These are phyloP conservation scores for Aethionema arabicum DNA, from an alignment of 345 rosid genomes.

Conservation along the genomic window DNA sequence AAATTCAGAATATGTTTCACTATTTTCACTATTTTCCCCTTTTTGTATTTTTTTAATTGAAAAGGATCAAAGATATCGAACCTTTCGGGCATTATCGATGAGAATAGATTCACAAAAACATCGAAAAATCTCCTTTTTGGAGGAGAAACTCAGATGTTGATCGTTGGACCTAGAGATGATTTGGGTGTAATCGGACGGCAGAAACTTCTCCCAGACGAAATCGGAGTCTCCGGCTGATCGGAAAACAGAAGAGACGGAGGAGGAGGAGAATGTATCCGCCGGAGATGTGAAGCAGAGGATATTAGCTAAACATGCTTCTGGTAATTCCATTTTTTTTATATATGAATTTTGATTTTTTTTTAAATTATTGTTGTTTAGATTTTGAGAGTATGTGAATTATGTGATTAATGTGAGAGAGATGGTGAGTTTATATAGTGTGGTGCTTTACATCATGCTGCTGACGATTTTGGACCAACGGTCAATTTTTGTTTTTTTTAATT, in stretches of 20 bases:
- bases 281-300: conserved; percentile 69
- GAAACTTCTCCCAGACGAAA: conserved; percentile 54
- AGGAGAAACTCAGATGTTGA: conserved; percentile 33
- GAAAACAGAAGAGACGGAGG: conserved; percentile 48
- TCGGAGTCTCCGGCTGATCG: conserved; percentile 64
- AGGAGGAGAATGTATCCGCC: conserved; percentile 45
- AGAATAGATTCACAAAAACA: conserved; percentile 49
- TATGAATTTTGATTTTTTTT: too few species aligned
- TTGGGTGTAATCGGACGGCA: conserved; percentile 43
- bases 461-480: conserved; percentile 24
- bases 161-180: conserved; percentile 35
- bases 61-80: conserved; percentile 11
- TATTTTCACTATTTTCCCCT: too few species aligned
- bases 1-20: too few species aligned
- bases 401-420: conserved; percentile 9
- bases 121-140: conserved; percentile 60
- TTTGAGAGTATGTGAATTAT: neutral
- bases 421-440: conserved; percentile 16
- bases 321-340: conserved; percentile 36
- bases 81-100: conserved; percentile 50
- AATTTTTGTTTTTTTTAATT: neutral
- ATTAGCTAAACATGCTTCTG: conserved; percentile 57
- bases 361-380: conserved; percentile 1
- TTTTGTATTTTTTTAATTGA: neutral
- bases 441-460: conserved; percentile 2